Conservation (phyloP, 768 basidiomycete species). For the Cyathus striatus region DNA sequence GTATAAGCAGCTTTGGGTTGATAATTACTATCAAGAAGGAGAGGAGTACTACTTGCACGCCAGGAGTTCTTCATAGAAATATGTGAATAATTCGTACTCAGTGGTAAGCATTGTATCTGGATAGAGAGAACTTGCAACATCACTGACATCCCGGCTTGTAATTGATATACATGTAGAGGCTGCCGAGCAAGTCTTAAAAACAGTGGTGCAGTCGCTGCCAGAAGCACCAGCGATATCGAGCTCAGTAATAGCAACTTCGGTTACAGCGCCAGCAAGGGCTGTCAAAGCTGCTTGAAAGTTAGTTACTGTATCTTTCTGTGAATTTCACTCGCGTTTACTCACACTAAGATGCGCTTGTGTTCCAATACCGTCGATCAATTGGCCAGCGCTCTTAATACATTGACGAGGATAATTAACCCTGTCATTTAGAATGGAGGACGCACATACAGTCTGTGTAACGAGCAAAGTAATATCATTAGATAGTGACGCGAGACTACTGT, state of each 20-base stretch:
- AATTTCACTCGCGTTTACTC: constrained; percentile 12
- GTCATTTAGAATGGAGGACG: no score
- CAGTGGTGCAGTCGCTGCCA: constrained; percentile 36
- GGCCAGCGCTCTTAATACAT: constrained; percentile 27
- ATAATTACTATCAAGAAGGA: constrained; percentile 20
- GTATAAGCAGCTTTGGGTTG: constrained; percentile 20
- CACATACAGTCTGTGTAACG: no score
- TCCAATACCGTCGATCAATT: constrained; percentile 45
- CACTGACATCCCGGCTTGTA: constrained; percentile 46
- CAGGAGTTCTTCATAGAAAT: constrained; percentile 21
- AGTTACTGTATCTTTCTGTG: neutral
- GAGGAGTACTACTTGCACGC: constrained; percentile 16
- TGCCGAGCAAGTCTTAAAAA: constrained; percentile 41
- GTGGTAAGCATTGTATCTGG: no score
- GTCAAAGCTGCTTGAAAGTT: constrained; percentile 33
- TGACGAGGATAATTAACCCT: constrained; percentile 33
- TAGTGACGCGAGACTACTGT: no score
- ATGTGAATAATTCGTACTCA: neutral
- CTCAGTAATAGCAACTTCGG: constrained; percentile 47
- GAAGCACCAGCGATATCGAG: constrained; percentile 36
- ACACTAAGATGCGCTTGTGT: constrained; percentile 41
- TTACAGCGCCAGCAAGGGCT: constrained; percentile 36
- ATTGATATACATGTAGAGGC: constrained; percentile 38
- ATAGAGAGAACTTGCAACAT: constrained; percentile 26
- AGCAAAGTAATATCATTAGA: no score